Base-by-base conservation (phyloP, 805 yeast genomes). In the Saccharomycopsis babjevae region DNA sequence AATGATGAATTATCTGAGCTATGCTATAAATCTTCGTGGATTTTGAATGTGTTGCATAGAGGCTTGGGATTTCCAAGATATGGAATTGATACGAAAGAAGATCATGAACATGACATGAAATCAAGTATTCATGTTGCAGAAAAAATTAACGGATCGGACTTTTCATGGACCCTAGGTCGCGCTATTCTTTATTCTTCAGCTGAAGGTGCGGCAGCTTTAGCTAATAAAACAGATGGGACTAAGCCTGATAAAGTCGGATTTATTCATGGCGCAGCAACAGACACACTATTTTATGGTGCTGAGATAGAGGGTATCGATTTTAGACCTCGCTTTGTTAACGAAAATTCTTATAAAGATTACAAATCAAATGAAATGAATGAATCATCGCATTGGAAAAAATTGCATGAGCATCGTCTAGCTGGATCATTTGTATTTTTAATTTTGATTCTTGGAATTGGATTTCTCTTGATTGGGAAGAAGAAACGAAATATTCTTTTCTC, bases 21-120 rank as follows among this genome's bases (percentile, higher is more conserved):
- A 8, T 85, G 91, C 67, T 85, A 85, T 73, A 82, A 81, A 66
- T 76, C 87, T 0, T 76, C 82, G 2, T 85, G 87, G 81, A 73
- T 84, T 18, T 70, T 83, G 34, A 79, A 77, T 65, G 76, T 85
- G 22, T 71, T 84, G 36, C 88, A 84, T 66, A 73, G 81, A 36
- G 88, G 88, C 0, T 70, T 83, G 18, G 86, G 86, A 1, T 81
- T 84, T 67, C 83, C 85, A 15, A 69, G 83, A 57, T 74, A 76
- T 63, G 82, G 80, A 0, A 74, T 76, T 25, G 82, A 77, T 63
- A 68, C 72, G 10, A 57, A 59, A 36, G 61, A 46, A 16, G 55
- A 67, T 18, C 60, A 63, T 50, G 13, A 62, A 10, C 70, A 69
- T 65, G 72, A 74, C 38, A 15, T 25, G 18, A 54, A 50, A 25